Base-by-base conservation (phyloP, 108 stramenopile genomes). In the Epithemia pelagica region DNA sequence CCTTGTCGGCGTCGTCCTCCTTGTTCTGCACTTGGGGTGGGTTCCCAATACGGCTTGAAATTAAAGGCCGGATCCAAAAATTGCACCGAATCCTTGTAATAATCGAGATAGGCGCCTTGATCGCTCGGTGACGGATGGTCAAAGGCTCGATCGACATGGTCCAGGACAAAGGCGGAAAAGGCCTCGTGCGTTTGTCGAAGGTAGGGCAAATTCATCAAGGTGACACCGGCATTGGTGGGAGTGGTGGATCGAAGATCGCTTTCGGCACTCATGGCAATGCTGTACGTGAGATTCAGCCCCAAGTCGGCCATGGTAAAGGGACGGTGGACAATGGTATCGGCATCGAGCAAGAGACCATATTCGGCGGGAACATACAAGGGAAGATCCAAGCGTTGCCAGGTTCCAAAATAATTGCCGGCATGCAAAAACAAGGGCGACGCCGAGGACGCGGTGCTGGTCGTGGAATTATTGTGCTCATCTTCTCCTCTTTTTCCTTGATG, bases 71-170 rank as follows among this genome's bases (percentile, higher is more conserved):
- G 57, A 7, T 5, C 3, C 23, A 58, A 20, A 27, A 58, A 58
- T 15, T 15, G 5, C 10, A 46, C 37, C 3, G 10, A 23, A 23
- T 10, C 31, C 3, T 37, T 7, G 30, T 61, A 68, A 61, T 61
- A 68, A 1, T 68, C 59, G 2, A 68, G 59, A 37, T 68, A 68
- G n/a, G 68, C 59, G 2, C 68, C 68, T 51, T 61, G 68, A 30
- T 68, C 68, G 29, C 59, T 61, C n/a, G 59, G 68, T 24, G 58
- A 46, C 10, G 37, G 64, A 53, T 27, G 23, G 7, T 8, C 24
- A 10, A 53, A 64, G 7, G 3, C 22, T 2, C 10, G 10, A 23
- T 23, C 3, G 8, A 52, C 52, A 22, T 64, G 52, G 51, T 64
- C 52, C 2, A 51, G 46, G 22, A 64, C 24, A 23, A 52, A 64